Conservation (phyloP, 2,329 filamentous ascomycete species). For the Diaporthe vexans region DNA sequence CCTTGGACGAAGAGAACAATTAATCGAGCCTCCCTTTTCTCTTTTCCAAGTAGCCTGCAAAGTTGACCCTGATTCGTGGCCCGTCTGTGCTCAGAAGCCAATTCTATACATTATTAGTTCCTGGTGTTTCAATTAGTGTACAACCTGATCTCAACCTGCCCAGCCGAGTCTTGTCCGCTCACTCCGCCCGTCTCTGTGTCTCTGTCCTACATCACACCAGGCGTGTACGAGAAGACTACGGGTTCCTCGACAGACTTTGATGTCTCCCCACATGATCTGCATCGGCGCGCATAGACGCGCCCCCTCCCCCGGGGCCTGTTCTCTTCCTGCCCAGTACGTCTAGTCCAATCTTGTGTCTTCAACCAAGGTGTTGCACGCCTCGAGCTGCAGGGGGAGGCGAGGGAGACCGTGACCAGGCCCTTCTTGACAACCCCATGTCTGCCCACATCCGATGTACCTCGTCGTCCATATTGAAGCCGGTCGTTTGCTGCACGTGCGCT, state of each 20-base stretch:
- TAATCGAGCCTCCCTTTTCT: too few relatives aligned
- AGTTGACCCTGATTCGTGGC: background rate
- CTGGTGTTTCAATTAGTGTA: too few relatives aligned
- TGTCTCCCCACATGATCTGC: background rate
- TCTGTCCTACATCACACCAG: background rate
- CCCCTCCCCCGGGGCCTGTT: too few relatives aligned
- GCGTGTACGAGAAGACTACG: background rate
- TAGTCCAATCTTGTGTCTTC: background rate
- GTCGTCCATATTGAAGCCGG: constrained; percentile 12
- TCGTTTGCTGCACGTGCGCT: background rate
- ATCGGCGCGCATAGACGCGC: background rate
- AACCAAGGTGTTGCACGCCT: constrained; percentile 11
- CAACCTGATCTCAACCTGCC: too few relatives aligned
- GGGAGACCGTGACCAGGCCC: constrained; percentile 35
- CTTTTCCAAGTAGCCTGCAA: too few relatives aligned
- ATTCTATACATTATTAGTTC: too few relatives aligned
- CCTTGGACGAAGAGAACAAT: background rate
- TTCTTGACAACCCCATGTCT: constrained; percentile 37
- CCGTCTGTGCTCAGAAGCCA: background rate
- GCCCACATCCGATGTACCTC: constrained; percentile 34
- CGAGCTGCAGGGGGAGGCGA: constrained; percentile 16
- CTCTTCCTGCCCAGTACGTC: background rate
- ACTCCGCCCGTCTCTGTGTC: background rate
- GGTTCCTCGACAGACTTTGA: background rate
- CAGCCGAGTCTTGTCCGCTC: too few relatives aligned